phyloP scores from a whole-genome alignment of 1,284 basidiomycete genomes.

The Pisolithus thermaeus region DNA sequence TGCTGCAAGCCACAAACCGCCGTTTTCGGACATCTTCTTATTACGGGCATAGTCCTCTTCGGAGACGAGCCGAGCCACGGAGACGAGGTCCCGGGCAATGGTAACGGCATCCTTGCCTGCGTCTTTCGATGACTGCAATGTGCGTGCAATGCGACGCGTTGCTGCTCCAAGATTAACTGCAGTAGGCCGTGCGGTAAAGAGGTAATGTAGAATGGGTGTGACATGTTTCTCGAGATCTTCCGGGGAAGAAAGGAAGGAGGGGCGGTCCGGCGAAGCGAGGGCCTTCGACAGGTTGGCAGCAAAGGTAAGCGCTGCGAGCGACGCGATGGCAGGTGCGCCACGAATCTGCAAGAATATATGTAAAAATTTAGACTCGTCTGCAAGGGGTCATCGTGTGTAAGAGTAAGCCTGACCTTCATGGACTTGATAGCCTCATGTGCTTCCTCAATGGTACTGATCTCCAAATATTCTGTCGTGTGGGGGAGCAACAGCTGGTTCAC shows the following conservation, averaged over 20 bases:
- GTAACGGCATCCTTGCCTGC: conserved; percentile 39
- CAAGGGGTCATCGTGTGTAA: not conserved
- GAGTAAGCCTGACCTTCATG: conserved; percentile 65
- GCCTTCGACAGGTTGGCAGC: conserved; percentile 54
- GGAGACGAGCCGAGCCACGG: conserved; percentile 61
- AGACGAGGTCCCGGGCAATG: conserved; percentile 56
- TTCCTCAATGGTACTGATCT: conserved; percentile 67
- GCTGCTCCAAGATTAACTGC: conserved; percentile 90
- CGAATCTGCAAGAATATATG: conserved; percentile 52
- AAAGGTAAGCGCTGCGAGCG: conserved; percentile 78
- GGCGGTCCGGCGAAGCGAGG: conserved; percentile 36
- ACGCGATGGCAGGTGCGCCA: conserved; percentile 92
- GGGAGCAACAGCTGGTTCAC: conserved; percentile 83
- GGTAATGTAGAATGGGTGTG: conserved; percentile 56
- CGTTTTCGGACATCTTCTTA: conserved; percentile 73
- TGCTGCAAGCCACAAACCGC: conserved; percentile 78
- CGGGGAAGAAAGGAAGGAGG: conserved; percentile 46
- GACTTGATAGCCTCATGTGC: conserved; percentile 89
- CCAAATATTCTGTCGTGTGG: conserved; percentile 70
- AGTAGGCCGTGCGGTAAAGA: conserved; percentile 85
- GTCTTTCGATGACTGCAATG: conserved; percentile 36
- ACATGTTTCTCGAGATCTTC: conserved; percentile 48
- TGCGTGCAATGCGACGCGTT: conserved; percentile 60
- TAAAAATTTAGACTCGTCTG: not conserved
- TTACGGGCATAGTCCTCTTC: conserved; percentile 84